These are phyloP conservation scores for Penicillium psychrofluorescens DNA, from an alignment of 495 filamentous ascomycete genomes.

Conservation along the genomic window DNA sequence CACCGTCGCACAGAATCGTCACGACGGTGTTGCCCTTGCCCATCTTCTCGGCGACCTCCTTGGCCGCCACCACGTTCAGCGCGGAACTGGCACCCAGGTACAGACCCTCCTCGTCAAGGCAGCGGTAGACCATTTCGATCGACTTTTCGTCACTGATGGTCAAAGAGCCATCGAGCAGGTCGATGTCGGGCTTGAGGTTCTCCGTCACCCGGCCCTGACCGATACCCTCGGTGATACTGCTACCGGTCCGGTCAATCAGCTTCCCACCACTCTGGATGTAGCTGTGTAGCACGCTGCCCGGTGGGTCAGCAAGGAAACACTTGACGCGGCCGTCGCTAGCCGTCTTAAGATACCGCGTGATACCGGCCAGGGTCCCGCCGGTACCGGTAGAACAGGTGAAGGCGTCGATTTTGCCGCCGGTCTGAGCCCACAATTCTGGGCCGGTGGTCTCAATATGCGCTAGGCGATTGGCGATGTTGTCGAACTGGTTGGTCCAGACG, in stretches of 20 bases:
- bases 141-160: slow-evolving; percentile 86
- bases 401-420: slow-evolving; percentile 75
- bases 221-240: slow-evolving; percentile 95
- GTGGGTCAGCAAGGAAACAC: slow-evolving; percentile 86
- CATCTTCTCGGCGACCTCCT: slow-evolving; percentile 86
- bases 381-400: slow-evolving; percentile 96
- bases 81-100: slow-evolving; percentile 92
- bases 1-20: slow-evolving; percentile 89
- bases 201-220: slow-evolving; percentile 96
- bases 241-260: slow-evolving; percentile 70
- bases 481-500: slow-evolving; percentile 99
- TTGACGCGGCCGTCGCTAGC: slow-evolving; percentile 75
- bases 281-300: slow-evolving; percentile 83
- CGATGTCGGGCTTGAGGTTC: slow-evolving; percentile 81
- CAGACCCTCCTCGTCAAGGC: slow-evolving; percentile 91
- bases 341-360: slow-evolving; percentile 84
- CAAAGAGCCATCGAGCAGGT: slow-evolving; percentile 77
- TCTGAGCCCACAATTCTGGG: slow-evolving; percentile 96
- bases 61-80: slow-evolving; percentile 90
- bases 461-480: slow-evolving; percentile 88
- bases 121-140: slow-evolving; percentile 96
- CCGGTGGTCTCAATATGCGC: slow-evolving; percentile 96
- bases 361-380: slow-evolving; percentile 82
- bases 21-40: slow-evolving; percentile 88
- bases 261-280: slow-evolving; percentile 84